Base-by-base conservation (phyloP, 1,284 basidiomycete genomes). In the Rhodotorula sp. region DNA sequence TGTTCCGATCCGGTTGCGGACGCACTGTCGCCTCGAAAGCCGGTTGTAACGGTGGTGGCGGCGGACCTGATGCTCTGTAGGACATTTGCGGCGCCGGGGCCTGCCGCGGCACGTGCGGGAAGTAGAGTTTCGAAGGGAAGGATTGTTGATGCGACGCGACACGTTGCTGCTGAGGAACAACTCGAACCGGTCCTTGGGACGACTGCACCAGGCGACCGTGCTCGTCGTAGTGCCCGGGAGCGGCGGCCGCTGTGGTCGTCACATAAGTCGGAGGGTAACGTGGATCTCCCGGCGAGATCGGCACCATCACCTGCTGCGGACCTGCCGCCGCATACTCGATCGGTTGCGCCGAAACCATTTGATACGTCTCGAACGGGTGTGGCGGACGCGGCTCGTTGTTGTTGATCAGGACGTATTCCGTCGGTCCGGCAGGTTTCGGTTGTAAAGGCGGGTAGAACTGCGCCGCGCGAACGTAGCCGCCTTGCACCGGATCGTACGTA, bases 51-150 rank as follows among this genome's bases (percentile, higher is more conserved):
- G 21, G 54, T 5, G 26, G 21, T 16, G 26, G 39, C 10, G 26
- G 54, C 16, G 29, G 8, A n/a, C n/a, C n/a, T n/a, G n/a, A n/a
- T n/a, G 54, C 26, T 16, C 54, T 16, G 54, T 12, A 29, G 34
- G 29, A 14, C 51, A 20, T 23, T 12, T 62, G 63, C 6, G 46
- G 43, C 16, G 61, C 34, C 7, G 72, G 60, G 7, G 46, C 64
- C 21, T 56, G 51, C 57, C 67, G 67, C 2, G 67, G 46, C 6
- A 69, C 64, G 29, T 68, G 67, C 21, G 70, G 70, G 64, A 72
- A 72, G 57, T 72, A 72, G 26, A 72, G 61, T 29, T 72, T 72
- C 21, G 60, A 47, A 12, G 70, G 63, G 58, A 68, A 58, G 20
- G 23, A 5, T 21, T 20, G 61, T 4, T 31, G 39, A 14, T 47